Evolutionary conservation across 1,284 basidiomycete genomes (phyloP), one percentile per base, ranked within the genome.

Genomic region (Trametes versicolor): DNA sequence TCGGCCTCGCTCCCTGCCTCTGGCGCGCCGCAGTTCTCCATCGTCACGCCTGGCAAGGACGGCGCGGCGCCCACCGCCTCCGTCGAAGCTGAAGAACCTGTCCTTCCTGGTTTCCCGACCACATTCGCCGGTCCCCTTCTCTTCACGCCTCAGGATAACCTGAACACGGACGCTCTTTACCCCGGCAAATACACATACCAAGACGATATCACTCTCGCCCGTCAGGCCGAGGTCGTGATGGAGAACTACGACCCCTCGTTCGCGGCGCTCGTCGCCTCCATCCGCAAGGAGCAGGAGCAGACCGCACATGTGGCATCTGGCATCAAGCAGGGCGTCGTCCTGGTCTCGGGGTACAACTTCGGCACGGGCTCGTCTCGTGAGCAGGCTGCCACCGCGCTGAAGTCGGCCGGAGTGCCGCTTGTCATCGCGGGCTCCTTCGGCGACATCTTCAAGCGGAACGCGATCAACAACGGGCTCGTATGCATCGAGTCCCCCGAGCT

Each of bases 161-260:
- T 99, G 63, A 99, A 97, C 77, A 99, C 97, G 0, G 97, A 99
- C 75, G 98, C 95, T 6, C 96, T 99, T 76, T 99, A 99, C 81
- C 98, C 97, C 0, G 98, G 97, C 39, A 99, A 99, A 79, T 99
- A 99, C 80, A 99, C 98, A 0, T 99, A 99, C 80, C 96, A 98
- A 79, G 97, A 99, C 77, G 98, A 99, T 76, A 98, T 99, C 75
- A 99, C 97, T 0, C 94, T 97, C 39, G 91, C 91, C 69, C 88
- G 91, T 34, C 97, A 99, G 78, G 97, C 96, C 1, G 88, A 98
- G 74, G 94, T 99, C n/a, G 97, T 99, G 37, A 95, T 96, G 94
- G 97, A 99, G 83, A 99, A 99, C 83, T 99, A 99, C 79, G 97
- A 99, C 74, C 90, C 95, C 0, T 78, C 82, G 0, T 99, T 99